A percentile compares a stretch with the other conserved stretches of the same genome.
Conservation (phyloP, 2,329 filamentous ascomycete species). For the Endoconidiophora laricicola region DNA sequence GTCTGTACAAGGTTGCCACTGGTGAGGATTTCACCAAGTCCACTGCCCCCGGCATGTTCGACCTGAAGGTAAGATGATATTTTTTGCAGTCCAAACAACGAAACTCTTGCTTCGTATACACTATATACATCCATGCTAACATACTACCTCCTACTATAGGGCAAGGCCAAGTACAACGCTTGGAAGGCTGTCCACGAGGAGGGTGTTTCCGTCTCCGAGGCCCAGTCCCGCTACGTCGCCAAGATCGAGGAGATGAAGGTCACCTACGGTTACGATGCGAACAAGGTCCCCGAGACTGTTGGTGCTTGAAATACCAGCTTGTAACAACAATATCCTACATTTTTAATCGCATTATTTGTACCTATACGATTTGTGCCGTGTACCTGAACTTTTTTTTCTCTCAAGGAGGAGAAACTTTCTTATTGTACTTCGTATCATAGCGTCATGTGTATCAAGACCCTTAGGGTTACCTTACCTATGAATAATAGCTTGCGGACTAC, state of each 20-base stretch:
- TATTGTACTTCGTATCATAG: too few species aligned
- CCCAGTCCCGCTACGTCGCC: slow-evolving; percentile 61
- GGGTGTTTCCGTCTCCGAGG: slow-evolving; percentile 43
- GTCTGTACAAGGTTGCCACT: slow-evolving; percentile 40
- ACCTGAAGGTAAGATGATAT: slow-evolving; percentile 40
- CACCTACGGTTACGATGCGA: slow-evolving; percentile 48
- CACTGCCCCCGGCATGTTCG: slow-evolving; percentile 48
- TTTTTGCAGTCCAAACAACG: too few species aligned
- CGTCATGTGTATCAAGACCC: too few species aligned
- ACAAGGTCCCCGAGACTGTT: slow-evolving; percentile 46
- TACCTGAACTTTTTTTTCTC: too few species aligned
- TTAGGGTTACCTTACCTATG: too few species aligned
- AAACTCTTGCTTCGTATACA: too few species aligned
- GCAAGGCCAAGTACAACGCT: slow-evolving; percentile 62
- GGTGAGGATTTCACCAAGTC: slow-evolving; percentile 41
- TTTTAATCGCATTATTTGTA: too few species aligned
- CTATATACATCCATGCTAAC: slow-evolving; percentile 2
- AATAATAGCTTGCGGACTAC: too few species aligned
- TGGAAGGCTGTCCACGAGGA: slow-evolving; percentile 59
- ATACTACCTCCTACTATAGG: slow-evolving; percentile 27
- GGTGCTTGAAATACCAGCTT: slow-evolving; percentile 16
- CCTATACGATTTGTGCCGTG: too few species aligned
- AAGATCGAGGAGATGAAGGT: slow-evolving; percentile 56
- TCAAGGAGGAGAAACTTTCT: too few species aligned
- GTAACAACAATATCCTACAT: too few species aligned